These are phyloP conservation scores for Colletotrichum tofieldiae DNA, from an alignment of 2,329 filamentous ascomycete genomes.

Conservation along the genomic window DNA sequence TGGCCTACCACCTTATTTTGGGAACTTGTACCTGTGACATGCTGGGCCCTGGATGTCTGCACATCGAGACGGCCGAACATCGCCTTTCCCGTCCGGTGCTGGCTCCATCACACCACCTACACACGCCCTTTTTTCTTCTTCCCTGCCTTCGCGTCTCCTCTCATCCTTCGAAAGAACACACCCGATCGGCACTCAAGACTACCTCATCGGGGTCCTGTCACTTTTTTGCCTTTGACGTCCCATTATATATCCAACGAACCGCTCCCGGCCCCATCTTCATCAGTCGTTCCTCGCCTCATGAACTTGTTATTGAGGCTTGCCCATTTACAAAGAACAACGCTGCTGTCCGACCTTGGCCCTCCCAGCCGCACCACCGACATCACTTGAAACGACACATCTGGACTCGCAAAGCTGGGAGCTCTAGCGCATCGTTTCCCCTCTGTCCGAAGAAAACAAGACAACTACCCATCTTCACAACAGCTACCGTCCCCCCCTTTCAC, in stretches of 20 bases:
- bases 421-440: conserved; percentile 5
- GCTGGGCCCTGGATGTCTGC: background rate
- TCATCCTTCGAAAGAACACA: conserved; percentile 33
- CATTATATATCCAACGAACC: conserved; percentile 35
- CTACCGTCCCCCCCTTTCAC: conserved; percentile 15
- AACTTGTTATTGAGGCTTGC: conserved; percentile 59
- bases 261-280: conserved; percentile 34
- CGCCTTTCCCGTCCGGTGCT: conserved; percentile 31
- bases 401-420: background rate
- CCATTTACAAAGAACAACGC: conserved; percentile 11
- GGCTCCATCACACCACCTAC: conserved; percentile 41
- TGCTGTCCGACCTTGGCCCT: conserved; percentile 48
- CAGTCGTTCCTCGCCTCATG: conserved; percentile 50
- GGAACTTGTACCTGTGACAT: conserved; percentile 38
- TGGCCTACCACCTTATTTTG: conserved; percentile 25
- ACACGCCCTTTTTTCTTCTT: conserved; percentile 34
- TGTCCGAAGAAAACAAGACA: conserved; percentile 8
- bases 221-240: conserved; percentile 30
- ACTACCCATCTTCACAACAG: background rate
- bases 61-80: conserved; percentile 27
- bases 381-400: conserved; percentile 28
- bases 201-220: conserved; percentile 38
- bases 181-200: conserved; percentile 32
- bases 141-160: conserved; percentile 41
- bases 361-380: conserved; percentile 36